A percentile compares a stretch with the other conserved stretches of the same genome.
These are phyloP conservation scores for Malus domestica DNA, from an alignment of 306 rosid species.

Conservation along the genomic window ASM211411v1 NC_041797.1:17050501-17051000, in stretches of 20 bases:
- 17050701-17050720: conserved; percentile 51
- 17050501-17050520: neutral
- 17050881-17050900: conserved; percentile 94
- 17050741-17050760: conserved; percentile 43
- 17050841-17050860: conserved; percentile 82
- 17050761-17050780: neutral
- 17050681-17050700: conserved; percentile 71
- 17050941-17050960: neutral
- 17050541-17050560: neutral
- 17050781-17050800: neutral
- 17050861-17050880: conserved; percentile 95
- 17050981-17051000: conserved; percentile 14
- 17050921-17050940: neutral
- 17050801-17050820: neutral
- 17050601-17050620: conserved; percentile 9
- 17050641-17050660: conserved; percentile 40
- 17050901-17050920: conserved; percentile 77
- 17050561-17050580: neutral
- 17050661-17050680: conserved; percentile 91
- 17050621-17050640: conserved; percentile 7
- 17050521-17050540: neutral
- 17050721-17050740: conserved; percentile 81
- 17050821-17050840: conserved; percentile 11
- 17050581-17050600: neutral
- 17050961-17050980: conserved; percentile 1